phyloP scores from a whole-genome alignment of 805 yeast species.

The Candida insectorum region DNA sequence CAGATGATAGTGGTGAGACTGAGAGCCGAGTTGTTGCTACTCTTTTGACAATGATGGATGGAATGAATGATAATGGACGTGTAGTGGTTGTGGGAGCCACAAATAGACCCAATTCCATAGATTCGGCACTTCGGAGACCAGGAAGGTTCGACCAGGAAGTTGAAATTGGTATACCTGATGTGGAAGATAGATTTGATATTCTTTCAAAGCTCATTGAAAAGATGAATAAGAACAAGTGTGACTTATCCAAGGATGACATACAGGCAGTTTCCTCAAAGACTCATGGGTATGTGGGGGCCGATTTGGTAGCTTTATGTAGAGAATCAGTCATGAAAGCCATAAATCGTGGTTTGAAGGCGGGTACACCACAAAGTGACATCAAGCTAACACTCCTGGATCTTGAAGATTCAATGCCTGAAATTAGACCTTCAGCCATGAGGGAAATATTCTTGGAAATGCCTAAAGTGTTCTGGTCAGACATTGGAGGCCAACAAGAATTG shows the following conservation, averaged over 20 bases:
- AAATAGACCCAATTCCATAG: constrained; percentile 65
- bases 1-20: constrained; percentile 86
- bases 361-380: constrained; percentile 30
- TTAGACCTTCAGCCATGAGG: constrained; percentile 95
- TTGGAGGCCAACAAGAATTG: constrained; percentile 88
- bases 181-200: constrained; percentile 71
- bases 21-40: constrained; percentile 92
- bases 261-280: constrained; percentile 67
- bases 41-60: constrained; percentile 76
- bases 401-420: constrained; percentile 69
- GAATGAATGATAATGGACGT: constrained; percentile 61
- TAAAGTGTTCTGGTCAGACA: constrained; percentile 87
- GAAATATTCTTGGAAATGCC: constrained; percentile 95
- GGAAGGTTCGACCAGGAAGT: constrained; percentile 89
- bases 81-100: constrained; percentile 75
- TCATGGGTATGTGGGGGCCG: constrained; percentile 98
- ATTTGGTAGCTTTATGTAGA: constrained; percentile 78
- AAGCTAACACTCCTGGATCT: constrained; percentile 56
- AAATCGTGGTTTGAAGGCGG: constrained; percentile 47
- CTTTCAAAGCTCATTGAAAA: constrained; percentile 56
- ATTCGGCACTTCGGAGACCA: constrained; percentile 75
- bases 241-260: constrained; percentile 54
- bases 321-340: constrained; percentile 87
- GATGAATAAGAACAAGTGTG: constrained; percentile 46
- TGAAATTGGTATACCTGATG: constrained; percentile 91